Conservation (phyloP, 2,329 filamentous ascomycete species). For the Leptographium flavum region DNA sequence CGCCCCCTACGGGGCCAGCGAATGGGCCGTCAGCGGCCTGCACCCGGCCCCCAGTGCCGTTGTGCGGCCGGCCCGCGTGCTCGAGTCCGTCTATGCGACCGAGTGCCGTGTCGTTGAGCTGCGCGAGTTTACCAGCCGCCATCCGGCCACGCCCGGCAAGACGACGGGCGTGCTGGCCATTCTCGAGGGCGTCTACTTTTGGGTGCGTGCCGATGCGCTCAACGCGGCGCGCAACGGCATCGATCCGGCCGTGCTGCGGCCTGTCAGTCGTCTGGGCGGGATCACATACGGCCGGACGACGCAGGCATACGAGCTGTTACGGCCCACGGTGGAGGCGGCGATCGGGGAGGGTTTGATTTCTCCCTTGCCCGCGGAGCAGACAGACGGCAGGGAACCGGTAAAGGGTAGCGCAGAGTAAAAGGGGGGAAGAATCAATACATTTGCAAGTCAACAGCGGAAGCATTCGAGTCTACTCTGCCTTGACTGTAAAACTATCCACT, state of each 20-base stretch:
- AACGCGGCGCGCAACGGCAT: conserved; percentile 63
- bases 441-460: too few species aligned
- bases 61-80: conserved; percentile 50
- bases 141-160: conserved; percentile 59
- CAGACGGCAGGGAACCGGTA: too few species aligned
- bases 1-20: conserved; percentile 58
- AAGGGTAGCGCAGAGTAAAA: too few species aligned
- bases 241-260: conserved; percentile 57
- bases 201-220: conserved; percentile 78
- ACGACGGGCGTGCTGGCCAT: too few species aligned
- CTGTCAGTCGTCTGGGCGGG: conserved; percentile 67
- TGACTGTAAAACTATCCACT: too few species aligned
- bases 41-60: conserved; percentile 48
- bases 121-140: conserved; percentile 69
- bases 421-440: too few species aligned
- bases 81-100: conserved; percentile 69
- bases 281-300: conserved; percentile 67
- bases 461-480: too few species aligned
- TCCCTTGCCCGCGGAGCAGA: too few species aligned
- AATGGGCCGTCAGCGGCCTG: conserved; percentile 69
- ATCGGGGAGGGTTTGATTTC: too few species aligned
- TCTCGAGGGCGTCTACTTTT: conserved; percentile 75
- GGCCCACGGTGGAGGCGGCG: conserved; percentile 37
- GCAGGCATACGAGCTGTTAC: conserved; percentile 56
- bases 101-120: conserved; percentile 65